These are phyloP conservation scores for Backusella sp. DNA, from an alignment of 192 early-diverging fungal genomes.

Conservation along the genomic window DNA sequence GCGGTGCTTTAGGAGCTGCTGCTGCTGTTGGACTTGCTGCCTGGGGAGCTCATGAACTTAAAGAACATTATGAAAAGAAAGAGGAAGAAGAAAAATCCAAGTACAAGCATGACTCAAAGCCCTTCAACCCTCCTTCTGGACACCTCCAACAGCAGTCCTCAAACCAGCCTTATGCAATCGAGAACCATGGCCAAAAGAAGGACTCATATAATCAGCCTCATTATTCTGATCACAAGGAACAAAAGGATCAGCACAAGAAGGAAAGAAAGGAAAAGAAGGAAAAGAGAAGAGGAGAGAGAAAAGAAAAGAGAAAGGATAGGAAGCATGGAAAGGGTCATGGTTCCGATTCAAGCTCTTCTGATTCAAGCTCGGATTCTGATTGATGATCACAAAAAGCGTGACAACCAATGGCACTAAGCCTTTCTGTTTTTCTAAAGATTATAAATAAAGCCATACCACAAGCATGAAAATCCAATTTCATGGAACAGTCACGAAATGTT, in stretches of 20 bases:
- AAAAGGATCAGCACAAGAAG: constrained; percentile 4
- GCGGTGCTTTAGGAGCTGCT: constrained; percentile 33
- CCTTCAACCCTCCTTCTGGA: background rate
- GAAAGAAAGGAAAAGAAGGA: constrained; percentile 8
- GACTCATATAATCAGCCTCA: constrained; percentile 2
- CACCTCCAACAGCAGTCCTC: background rate
- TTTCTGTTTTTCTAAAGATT: background rate
- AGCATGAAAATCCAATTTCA: background rate
- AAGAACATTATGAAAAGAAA: constrained; percentile 30
- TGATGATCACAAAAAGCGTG: constrained; percentile 4
- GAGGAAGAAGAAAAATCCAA: constrained; percentile 16
- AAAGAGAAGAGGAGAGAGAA: background rate
- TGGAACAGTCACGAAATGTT: background rate
- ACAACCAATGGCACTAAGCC: background rate
- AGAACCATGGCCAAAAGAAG: background rate
- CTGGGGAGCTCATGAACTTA: constrained; percentile 31
- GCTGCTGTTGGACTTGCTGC: constrained; percentile 37
- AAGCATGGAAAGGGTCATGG: background rate
- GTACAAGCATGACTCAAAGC: constrained; percentile 6
- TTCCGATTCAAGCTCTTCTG: background rate
- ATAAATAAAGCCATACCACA: background rate
- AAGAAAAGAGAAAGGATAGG: background rate
- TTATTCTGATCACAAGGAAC: background rate
- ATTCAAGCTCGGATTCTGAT: background rate
- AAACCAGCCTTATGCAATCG: constrained; percentile 5